phyloP scores from a whole-genome alignment of 2,329 filamentous ascomycete genomes.

The Anthostomella pinea region DNA sequence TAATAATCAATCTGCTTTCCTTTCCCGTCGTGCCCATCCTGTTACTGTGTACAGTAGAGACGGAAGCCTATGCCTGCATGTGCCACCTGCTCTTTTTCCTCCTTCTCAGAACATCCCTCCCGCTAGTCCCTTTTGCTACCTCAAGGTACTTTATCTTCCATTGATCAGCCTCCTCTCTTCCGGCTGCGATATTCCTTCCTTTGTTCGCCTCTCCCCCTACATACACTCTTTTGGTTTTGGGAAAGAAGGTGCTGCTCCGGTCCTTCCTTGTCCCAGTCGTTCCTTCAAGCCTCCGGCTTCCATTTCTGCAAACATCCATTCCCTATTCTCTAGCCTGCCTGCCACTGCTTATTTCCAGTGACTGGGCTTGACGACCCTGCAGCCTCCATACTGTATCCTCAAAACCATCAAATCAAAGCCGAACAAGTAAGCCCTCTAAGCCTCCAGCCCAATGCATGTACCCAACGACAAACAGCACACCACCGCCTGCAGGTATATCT shows the following conservation, averaged over 20 bases:
- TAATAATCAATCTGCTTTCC: constrained; percentile 32
- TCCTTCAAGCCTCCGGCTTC: constrained; percentile 28
- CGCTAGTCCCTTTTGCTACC: constrained; percentile 10
- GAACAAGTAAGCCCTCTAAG: constrained; percentile 17
- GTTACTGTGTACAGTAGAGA: no score
- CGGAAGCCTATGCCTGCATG: constrained; percentile 3
- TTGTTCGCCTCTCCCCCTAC: constrained; percentile 23
- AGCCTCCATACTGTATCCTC: no score
- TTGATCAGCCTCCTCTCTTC: constrained; percentile 20
- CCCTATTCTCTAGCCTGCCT: constrained; percentile 18
- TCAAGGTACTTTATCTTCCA: constrained; percentile 10
- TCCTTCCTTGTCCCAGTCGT: constrained; percentile 25
- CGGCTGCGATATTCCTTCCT: constrained; percentile 23
- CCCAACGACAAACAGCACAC: no score
- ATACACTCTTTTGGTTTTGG: constrained; percentile 20
- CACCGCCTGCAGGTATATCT: constrained; percentile 12
- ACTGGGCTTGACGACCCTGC: constrained; percentile 22
- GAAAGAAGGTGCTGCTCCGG: constrained; percentile 12
- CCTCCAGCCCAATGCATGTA: no score
- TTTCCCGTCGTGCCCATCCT: no score
- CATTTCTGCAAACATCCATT: constrained; percentile 31
- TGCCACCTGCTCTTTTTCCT: constrained; percentile 17
- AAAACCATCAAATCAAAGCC: constrained; percentile 16
- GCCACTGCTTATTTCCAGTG: constrained; percentile 21
- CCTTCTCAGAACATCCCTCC: no score